Conservation (phyloP, 495 filamentous ascomycete genomes). For the Penicillium soppii region DNA sequence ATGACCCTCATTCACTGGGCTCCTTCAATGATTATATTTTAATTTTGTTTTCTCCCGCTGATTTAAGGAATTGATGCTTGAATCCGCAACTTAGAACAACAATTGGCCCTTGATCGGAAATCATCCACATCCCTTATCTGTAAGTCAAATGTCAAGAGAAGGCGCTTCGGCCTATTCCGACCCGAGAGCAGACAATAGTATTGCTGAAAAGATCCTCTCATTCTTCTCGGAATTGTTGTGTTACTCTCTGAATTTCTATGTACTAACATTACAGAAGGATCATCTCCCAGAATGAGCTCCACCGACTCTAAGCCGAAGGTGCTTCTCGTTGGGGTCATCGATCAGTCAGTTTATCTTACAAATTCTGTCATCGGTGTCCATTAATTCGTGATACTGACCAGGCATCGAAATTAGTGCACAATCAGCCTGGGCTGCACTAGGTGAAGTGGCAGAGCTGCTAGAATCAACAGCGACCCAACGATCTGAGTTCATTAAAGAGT, state of each 20-base stretch:
- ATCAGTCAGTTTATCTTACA: conserved; percentile 31
- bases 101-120: neutral
- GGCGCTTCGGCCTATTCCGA: conserved; percentile 3
- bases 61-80: no score
- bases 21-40: neutral
- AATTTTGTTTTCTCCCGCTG: neutral
- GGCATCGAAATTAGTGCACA: conserved; percentile 11
- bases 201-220: neutral
- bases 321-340: conserved; percentile 49
- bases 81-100: neutral
- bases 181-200: neutral
- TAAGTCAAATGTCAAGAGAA: conserved; percentile 7
- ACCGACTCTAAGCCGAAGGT: conserved; percentile 45
- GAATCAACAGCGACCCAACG: conserved; percentile 52
- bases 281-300: conserved; percentile 14
- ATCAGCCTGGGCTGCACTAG: conserved; percentile 48
- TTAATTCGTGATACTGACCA: neutral
- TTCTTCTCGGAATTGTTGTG: neutral
- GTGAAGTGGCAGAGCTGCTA: conserved; percentile 49
- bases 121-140: neutral
- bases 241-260: no score
- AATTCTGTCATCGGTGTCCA: neutral
- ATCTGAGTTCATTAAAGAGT: conserved; percentile 72
- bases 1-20: conserved; percentile 2
- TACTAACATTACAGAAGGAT: neutral